phyloP scores from a whole-genome alignment of 352 stramenopile genomes.

The Pilasporangium apinafurcum region DNA sequence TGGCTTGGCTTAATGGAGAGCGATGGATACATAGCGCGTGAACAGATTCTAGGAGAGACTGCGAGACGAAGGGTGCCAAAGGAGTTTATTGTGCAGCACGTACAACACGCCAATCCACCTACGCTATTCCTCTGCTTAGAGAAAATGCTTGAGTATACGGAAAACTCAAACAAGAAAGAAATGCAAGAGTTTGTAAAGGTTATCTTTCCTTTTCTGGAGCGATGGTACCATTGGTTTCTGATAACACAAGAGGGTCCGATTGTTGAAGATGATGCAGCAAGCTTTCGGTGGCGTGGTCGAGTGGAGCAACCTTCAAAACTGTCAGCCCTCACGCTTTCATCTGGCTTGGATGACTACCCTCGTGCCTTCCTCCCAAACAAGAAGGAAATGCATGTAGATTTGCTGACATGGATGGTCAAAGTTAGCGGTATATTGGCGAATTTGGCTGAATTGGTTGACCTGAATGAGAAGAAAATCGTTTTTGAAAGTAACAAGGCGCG shows the following conservation, averaged over 20 bases:
- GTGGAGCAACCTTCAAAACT: conserved; percentile 63
- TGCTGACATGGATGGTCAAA: conserved; percentile 88
- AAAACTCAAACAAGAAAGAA: conserved; percentile 7
- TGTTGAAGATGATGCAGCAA: conserved; percentile 15
- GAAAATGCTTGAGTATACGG: conserved; percentile 44
- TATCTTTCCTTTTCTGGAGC: conserved; percentile 65
- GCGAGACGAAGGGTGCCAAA: conserved; percentile 71
- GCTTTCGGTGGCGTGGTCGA: conserved; percentile 81
- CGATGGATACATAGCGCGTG: conserved; percentile 89
- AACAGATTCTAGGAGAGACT: conserved; percentile 82
- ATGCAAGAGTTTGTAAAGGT: conserved; percentile 31
- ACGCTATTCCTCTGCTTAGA: conserved; percentile 85
- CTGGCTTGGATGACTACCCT: conserved; percentile 92
- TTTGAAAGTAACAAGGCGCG: conserved; percentile 25
- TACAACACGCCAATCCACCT: conserved; percentile 90
- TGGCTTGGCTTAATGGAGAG: conserved; percentile 87
- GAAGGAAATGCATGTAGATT: conserved; percentile 88
- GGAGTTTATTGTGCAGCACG: conserved; percentile 89
- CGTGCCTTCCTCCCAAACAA: conserved; percentile 59
- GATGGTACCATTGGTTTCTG: conserved; percentile 76
- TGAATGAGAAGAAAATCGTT: conserved; percentile 12
- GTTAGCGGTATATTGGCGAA: conserved; percentile 48
- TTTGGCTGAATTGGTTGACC: conserved; percentile 28
- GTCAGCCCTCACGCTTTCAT: conserved; percentile 89
- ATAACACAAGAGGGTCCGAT: conserved; percentile 48